Conservation (phyloP, 139 green algal genomes). For the Tetraselmis striata region DNA sequence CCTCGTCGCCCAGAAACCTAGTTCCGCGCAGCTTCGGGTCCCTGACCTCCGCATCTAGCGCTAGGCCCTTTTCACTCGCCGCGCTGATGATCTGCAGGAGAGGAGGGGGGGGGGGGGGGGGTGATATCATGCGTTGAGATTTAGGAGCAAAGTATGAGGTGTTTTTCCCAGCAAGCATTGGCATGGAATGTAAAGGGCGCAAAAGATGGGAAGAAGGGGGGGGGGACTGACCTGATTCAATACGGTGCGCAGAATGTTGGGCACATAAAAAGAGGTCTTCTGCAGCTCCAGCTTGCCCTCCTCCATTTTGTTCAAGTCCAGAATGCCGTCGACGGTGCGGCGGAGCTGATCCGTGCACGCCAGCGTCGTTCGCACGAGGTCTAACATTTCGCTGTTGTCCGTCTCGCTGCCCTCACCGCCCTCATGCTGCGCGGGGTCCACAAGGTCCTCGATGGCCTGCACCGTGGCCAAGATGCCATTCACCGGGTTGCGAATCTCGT, state of each 20-base stretch:
- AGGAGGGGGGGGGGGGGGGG: neutral
- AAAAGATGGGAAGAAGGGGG: too few relatives aligned
- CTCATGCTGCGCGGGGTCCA: constrained; percentile 14
- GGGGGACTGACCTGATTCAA: neutral
- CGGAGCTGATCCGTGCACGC: constrained; percentile 20
- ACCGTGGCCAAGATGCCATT: constrained; percentile 30
- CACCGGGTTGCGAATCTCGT: constrained; percentile 34
- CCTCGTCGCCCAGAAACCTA: neutral
- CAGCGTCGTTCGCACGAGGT: constrained; percentile 15
- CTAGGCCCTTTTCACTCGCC: neutral
- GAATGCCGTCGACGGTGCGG: constrained; percentile 18
- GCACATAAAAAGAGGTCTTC: neutral
- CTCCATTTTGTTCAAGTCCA: constrained; percentile 23
- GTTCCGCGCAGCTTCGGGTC: neutral
- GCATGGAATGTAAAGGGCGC: too few relatives aligned
- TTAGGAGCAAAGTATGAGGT: too few relatives aligned
- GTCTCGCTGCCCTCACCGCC: constrained; percentile 15
- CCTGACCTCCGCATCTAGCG: neutral
- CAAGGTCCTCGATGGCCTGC: constrained; percentile 17
- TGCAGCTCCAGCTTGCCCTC: constrained; percentile 18
- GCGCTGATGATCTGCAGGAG: neutral
- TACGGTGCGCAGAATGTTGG: constrained; percentile 8
- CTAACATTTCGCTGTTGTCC: constrained; percentile 1
- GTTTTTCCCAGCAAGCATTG: too few relatives aligned
- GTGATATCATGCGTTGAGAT: neutral